phyloP scores from a whole-genome alignment of 148 eudicot genomes.

The Selenicereus undatus region DNA sequence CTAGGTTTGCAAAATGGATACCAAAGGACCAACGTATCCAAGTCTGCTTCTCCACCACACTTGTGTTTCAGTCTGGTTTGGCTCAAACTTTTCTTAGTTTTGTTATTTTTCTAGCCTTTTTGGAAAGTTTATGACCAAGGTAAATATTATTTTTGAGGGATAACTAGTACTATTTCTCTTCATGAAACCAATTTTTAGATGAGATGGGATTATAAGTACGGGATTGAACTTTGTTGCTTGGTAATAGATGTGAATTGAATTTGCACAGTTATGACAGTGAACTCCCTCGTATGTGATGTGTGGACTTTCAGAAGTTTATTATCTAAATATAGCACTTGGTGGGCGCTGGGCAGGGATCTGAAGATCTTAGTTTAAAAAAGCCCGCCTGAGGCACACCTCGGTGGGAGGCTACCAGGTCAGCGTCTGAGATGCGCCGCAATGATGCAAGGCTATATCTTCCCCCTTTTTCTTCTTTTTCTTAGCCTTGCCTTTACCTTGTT shows the following conservation, averaged over 20 bases:
- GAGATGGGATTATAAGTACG: background rate
- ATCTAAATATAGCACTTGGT: background rate
- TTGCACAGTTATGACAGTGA: background rate
- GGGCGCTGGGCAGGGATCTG: background rate
- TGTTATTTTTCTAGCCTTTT: background rate
- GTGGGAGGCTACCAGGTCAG: too few species aligned
- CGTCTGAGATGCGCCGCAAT: too few species aligned
- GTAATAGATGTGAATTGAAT: background rate
- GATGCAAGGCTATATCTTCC: too few species aligned
- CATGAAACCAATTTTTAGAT: background rate
- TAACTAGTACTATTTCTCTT: background rate
- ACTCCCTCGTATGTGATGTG: background rate
- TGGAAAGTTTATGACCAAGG: background rate
- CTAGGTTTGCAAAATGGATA: background rate
- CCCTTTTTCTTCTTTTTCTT: too few species aligned
- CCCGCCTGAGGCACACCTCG: too few species aligned
- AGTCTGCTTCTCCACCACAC: background rate
- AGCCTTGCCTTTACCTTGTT: too few species aligned
- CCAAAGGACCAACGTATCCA: background rate
- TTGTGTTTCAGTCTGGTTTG: background rate
- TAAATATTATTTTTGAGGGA: too few species aligned
- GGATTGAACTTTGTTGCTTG: background rate
- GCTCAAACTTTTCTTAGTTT: background rate
- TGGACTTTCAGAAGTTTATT: background rate
- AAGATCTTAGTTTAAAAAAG: too few species aligned